Conservation (phyloP, 345 rosid genomes). For the Streptanthus diversifolius region DNA sequence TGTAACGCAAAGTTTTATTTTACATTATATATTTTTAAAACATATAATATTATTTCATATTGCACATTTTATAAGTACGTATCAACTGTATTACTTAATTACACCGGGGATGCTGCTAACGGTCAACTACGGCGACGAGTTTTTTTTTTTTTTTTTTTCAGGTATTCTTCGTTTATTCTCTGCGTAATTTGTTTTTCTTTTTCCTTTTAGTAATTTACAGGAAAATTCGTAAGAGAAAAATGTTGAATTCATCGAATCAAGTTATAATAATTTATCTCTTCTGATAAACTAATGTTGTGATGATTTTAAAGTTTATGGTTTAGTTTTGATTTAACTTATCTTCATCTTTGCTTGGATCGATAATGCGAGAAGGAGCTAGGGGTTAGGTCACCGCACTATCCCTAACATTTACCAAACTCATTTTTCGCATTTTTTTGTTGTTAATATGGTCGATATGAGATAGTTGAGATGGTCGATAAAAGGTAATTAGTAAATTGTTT, state of each 20-base stretch:
- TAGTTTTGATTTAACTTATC: not conserved
- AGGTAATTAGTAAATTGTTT: not conserved
- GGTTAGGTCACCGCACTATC: not conserved
- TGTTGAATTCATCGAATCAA: not conserved
- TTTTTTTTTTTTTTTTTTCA: not conserved
- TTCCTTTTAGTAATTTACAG: not conserved
- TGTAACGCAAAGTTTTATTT: constrained; percentile 10
- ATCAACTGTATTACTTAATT: not conserved
- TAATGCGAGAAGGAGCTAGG: not conserved
- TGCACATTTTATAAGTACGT: not conserved
- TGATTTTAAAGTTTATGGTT: not conserved
- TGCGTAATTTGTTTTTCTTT: not conserved
- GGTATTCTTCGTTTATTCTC: constrained; percentile 9
- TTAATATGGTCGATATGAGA: too few relatives aligned
- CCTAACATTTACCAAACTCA: not conserved
- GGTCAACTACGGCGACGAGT: constrained; percentile 34
- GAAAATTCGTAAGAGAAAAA: not conserved
- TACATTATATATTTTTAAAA: not conserved
- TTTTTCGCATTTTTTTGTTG: too few relatives aligned
- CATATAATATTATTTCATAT: not conserved
- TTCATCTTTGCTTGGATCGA: not conserved
- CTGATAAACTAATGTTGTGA: not conserved
- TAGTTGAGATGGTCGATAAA: too few relatives aligned
- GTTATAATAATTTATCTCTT: not conserved
- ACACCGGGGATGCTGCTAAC: not conserved